A percentile compares a stretch with the other conserved stretches of the same genome.
Conservation (phyloP, 139 green algal species). For the Chlamydomonas applanata region DNA sequence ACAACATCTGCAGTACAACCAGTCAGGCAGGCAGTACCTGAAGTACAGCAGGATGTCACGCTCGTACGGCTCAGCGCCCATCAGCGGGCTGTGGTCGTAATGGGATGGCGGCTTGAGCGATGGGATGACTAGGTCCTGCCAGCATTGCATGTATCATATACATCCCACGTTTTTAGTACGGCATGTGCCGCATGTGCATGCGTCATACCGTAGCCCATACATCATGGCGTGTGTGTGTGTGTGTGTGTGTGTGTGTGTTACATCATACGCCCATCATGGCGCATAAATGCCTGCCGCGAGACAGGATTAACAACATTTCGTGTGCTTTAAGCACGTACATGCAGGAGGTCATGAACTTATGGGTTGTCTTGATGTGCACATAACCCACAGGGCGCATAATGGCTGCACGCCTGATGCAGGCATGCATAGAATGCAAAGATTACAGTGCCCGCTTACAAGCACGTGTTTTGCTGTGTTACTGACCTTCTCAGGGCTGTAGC, state of each 20-base stretch:
- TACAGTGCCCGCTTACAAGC: no score
- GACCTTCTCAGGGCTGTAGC: constrained; percentile 49
- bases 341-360: neutral
- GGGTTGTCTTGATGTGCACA: no score
- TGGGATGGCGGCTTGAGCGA: constrained; percentile 38
- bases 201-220: neutral
- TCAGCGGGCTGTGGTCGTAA: constrained; percentile 23
- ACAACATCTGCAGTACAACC: no score
- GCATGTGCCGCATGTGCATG: neutral
- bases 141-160: no score
- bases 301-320: constrained; percentile 18
- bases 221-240: no score
- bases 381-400: no score
- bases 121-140: constrained; percentile 53
- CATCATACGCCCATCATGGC: no score
- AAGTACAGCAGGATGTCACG: constrained; percentile 28
- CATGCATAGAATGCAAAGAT: no score
- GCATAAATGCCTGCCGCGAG: neutral
- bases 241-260: no score
- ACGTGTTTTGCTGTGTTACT: neutral
- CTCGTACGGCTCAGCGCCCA: constrained; percentile 10
- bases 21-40: constrained; percentile 12
- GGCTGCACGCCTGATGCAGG: no score
- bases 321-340: neutral
- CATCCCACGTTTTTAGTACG: neutral